Conservation (phyloP, 176 grass and related monocot genomes). For the Triticum timopheevii region DNA sequence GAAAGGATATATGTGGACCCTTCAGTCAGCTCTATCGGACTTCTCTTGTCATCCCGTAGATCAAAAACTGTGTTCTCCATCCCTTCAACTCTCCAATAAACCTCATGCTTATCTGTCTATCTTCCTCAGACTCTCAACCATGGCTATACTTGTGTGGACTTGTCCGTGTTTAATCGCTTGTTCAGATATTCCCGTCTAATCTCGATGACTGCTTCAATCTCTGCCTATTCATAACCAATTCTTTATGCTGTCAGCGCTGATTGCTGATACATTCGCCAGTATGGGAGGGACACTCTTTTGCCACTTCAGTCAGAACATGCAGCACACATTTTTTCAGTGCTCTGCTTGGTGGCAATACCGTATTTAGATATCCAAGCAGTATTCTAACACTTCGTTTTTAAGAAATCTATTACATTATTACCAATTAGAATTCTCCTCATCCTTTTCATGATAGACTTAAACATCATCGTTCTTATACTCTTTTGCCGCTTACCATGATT, state of each 20-base stretch:
- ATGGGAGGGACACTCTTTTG: not conserved
- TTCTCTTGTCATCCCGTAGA: slow-evolving; percentile 16
- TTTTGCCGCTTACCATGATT: not conserved
- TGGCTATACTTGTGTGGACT: slow-evolving; percentile 28
- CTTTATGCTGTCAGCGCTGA: not conserved
- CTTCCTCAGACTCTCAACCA: slow-evolving; percentile 35
- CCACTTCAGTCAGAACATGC: slow-evolving; percentile 22
- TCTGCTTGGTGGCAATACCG: slow-evolving; percentile 5
- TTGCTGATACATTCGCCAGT: not conserved
- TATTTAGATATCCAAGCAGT: not conserved
- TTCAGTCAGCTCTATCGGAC: slow-evolving; percentile 23
- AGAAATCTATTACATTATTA: not conserved
- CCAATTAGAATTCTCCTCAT: not conserved
- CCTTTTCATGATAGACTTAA: not conserved
- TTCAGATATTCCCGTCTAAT: slow-evolving; percentile 27
- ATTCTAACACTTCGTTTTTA: not conserved
- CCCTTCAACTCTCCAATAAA: slow-evolving; percentile 26
- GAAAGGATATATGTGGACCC: slow-evolving; percentile 17
- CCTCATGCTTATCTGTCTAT: slow-evolving; percentile 40
- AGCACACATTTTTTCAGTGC: slow-evolving; percentile 3
- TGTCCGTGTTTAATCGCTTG: slow-evolving; percentile 24
- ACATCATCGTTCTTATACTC: not conserved
- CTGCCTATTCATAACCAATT: not conserved
- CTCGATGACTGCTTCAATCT: slow-evolving; percentile 15
- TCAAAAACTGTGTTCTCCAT: slow-evolving; percentile 12